Percentiles rank a stretch among this genome's conserved stretches.
Evolutionary conservation across 495 filamentous ascomycete genomes (phyloP).

Genomic region (Penicillium ochrochloron): DNA sequence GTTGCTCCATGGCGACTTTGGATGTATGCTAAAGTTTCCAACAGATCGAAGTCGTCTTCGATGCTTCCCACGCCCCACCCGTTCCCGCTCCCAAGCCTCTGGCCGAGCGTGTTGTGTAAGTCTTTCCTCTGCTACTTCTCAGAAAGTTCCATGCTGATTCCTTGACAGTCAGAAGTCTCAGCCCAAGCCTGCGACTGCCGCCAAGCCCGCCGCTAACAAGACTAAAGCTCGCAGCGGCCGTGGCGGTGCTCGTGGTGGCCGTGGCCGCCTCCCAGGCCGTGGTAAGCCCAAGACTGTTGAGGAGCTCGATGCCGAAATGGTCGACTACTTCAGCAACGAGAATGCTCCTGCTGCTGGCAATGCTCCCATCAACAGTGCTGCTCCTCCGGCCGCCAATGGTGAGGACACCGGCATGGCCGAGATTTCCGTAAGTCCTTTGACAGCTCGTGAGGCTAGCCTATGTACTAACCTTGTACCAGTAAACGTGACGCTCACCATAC

Average conservation of each 20-base stretch:
- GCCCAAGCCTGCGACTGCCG: constrained; percentile 80
- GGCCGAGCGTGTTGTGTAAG: constrained; percentile 84
- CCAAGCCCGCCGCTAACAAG: constrained; percentile 56
- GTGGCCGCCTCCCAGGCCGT: constrained; percentile 54
- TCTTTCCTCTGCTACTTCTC: constrained; percentile 18
- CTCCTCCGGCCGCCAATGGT: constrained; percentile 40
- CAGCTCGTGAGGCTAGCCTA: background rate
- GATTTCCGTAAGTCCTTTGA: constrained; percentile 49
- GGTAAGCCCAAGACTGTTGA: constrained; percentile 85
- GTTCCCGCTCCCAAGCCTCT: constrained; percentile 72
- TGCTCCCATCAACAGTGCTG: constrained; percentile 49
- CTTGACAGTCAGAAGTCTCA: constrained; percentile 66
- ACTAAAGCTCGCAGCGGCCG: constrained; percentile 18
- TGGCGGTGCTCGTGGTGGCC: constrained; percentile 24
- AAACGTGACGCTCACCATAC: constrained; percentile 18
- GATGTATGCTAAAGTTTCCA: constrained; percentile 23
- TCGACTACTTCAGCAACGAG: constrained; percentile 73
- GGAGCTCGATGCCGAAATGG: constrained; percentile 93
- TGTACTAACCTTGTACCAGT: constrained; percentile 26
- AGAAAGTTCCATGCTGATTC: background rate
- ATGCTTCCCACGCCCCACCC: constrained; percentile 69
- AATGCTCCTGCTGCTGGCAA: constrained; percentile 42
- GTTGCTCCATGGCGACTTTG: constrained; percentile 5
- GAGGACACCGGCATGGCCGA: constrained; percentile 59
- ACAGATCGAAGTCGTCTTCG: constrained; percentile 88